Evolutionary conservation across 1,284 basidiomycete species (phyloP), one percentile per base, ranked within the genome.

Genomic region (Melampsora occidentalis): DNA sequence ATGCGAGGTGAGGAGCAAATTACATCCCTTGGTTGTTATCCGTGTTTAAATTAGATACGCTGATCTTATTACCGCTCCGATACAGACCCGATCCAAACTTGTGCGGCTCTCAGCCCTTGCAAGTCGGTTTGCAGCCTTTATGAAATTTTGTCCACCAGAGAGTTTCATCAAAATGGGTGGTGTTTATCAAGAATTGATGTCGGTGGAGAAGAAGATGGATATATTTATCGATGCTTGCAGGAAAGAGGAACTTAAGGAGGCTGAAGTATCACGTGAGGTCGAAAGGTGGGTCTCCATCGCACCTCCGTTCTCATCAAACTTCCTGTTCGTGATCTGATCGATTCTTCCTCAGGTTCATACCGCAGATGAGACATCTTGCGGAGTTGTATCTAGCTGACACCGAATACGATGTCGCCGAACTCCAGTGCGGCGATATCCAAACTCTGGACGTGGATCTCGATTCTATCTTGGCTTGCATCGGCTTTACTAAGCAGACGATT

Each of bases 181-280:
- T 39, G 87, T 97, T 35, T 93, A 89, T 79, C 87, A 88, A 9
- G 96, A 99, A 78, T 87, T 97, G 51, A 87, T 88, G 0, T 90
- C 90, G 0, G 89, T 97, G 82, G 96, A 99, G 85, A 91, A 91
- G 82, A 88, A 91, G 57, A 88, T 99, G 71, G 94, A 99, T 81
- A 89, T 91, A 83, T 96, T 96, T 83, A 88, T 98, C 77, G 90
- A 91, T 70, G 86, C 91, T 42, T 85, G 97, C 16, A 87, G 91
- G 64, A 86, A 89, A 61, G 93, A 97, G 79, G 94, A 94, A 83
- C 93, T 99, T 85, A 88, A 91, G 61, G 95, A 96, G 83, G 87
- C 90, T 83, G 94, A 97, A 80, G 97, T 94, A 83, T 92, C 91
- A 18, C 89, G 87, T 79, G 95, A 97, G 81, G 87, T 97, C 64